phyloP scores from a whole-genome alignment of 129 eudicot species.

The Apium graveolens region DNA sequence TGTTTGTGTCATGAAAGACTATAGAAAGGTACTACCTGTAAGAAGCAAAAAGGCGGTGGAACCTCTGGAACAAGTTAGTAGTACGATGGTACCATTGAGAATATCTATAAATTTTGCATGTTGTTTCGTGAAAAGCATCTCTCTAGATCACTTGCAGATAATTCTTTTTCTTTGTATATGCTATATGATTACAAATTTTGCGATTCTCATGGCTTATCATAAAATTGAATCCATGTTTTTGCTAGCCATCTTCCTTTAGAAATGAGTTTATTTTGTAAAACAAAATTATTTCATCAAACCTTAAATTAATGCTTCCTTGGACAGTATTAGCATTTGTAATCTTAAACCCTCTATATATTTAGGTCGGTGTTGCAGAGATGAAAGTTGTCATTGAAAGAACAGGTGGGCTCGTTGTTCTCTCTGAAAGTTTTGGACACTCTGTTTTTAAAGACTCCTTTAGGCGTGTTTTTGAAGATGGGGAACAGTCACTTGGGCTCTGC shows the following conservation, averaged over 20 bases:
- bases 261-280: neutral
- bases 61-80: too few relatives aligned
- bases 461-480: conserved; percentile 84
- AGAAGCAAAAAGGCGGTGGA: too few relatives aligned
- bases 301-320: neutral
- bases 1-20: too few relatives aligned
- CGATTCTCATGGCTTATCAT: neutral
- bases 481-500: conserved; percentile 82
- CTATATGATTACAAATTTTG: neutral
- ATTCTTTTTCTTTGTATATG: neutral
- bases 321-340: neutral
- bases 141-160: neutral
- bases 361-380: conserved; percentile 99
- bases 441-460: conserved; percentile 92
- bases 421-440: conserved; percentile 98
- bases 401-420: conserved; percentile 86
- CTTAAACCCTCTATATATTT: conserved; percentile 18
- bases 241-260: neutral
- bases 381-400: conserved; percentile 89
- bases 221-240: neutral
- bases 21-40: too few relatives aligned
- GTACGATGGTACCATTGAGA: too few relatives aligned
- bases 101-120: neutral
- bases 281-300: neutral
- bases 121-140: neutral